Evolutionary conservation across 2,329 filamentous ascomycete species (phyloP).

Genomic region (Orbilia ellipsospora): DNA sequence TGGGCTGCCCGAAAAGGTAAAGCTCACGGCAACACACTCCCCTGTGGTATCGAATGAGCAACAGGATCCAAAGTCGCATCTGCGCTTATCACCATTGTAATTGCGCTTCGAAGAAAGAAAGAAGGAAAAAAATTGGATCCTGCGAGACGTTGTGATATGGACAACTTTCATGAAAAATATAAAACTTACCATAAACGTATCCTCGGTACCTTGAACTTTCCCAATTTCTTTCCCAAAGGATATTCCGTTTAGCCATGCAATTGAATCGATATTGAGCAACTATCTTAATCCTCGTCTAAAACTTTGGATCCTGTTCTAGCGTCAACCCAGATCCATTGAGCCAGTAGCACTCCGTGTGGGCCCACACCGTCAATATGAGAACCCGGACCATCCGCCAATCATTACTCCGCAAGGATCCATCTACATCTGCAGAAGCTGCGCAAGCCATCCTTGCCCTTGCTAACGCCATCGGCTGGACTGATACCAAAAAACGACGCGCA

Average conservation of each 20-base stretch:
- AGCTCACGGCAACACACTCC: not conserved
- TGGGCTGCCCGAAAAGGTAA: too few species aligned
- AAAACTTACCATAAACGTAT: conserved; percentile 27
- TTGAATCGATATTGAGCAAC: too few species aligned
- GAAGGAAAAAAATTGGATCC: conserved; percentile 6
- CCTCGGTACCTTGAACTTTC: not conserved
- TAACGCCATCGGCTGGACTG: conserved; percentile 25
- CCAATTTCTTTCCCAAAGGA: too few species aligned
- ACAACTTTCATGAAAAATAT: conserved; percentile 11
- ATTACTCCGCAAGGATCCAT: conserved; percentile 39
- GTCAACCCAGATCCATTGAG: too few species aligned
- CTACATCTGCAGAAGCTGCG: conserved; percentile 30
- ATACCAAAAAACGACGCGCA: not conserved
- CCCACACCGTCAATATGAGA: conserved; percentile 3
- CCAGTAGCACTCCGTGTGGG: too few species aligned
- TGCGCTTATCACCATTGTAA: too few species aligned
- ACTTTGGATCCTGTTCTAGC: conserved; percentile 33
- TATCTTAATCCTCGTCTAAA: too few species aligned
- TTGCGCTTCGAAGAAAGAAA: not conserved
- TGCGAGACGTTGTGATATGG: conserved; percentile 21
- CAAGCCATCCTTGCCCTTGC: conserved; percentile 29
- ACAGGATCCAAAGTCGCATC: not conserved
- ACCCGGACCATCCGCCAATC: conserved; percentile 6
- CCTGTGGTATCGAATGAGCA: not conserved
- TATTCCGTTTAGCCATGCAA: too few species aligned